These are phyloP conservation scores for Onygenales sp. DNA, from an alignment of 2,329 filamentous ascomycete species.

Conservation along the genomic window DNA sequence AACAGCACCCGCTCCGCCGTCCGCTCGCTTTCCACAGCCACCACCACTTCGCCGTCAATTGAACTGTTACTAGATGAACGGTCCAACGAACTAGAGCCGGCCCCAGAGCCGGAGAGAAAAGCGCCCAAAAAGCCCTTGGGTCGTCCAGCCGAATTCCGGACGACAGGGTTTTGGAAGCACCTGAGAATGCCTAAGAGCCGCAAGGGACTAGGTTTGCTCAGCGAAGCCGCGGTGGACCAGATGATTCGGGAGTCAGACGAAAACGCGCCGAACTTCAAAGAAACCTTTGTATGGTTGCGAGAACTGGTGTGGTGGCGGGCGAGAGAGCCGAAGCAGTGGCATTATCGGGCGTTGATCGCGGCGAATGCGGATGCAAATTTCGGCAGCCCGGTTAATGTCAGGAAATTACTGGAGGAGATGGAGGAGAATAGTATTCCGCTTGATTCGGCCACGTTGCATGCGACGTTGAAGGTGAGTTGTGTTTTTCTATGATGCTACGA, in stretches of 20 bases:
- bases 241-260: too few relatives aligned
- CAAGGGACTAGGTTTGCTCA: too few relatives aligned
- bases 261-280: constrained; percentile 15
- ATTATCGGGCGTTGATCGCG: constrained; percentile 66
- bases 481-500: not conserved
- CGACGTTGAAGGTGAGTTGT: constrained; percentile 52
- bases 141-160: too few relatives aligned
- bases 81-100: too few relatives aligned
- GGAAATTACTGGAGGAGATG: constrained; percentile 64
- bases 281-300: constrained; percentile 24
- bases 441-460: constrained; percentile 61
- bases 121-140: too few relatives aligned
- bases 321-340: constrained; percentile 25
- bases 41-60: not conserved
- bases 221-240: too few relatives aligned
- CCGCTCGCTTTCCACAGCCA: not conserved
- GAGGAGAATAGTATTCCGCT: constrained; percentile 48
- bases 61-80: not conserved
- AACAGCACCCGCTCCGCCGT: not conserved
- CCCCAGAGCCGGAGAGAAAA: too few relatives aligned
- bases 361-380: constrained; percentile 54
- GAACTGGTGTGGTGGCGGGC: constrained; percentile 29
- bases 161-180: too few relatives aligned
- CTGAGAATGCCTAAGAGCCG: too few relatives aligned
- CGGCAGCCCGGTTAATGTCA: constrained; percentile 59